Evolutionary conservation across 257 asterid species (phyloP), one percentile per base, ranked within the genome.

Genomic region (Linaria vulgaris): DNA sequence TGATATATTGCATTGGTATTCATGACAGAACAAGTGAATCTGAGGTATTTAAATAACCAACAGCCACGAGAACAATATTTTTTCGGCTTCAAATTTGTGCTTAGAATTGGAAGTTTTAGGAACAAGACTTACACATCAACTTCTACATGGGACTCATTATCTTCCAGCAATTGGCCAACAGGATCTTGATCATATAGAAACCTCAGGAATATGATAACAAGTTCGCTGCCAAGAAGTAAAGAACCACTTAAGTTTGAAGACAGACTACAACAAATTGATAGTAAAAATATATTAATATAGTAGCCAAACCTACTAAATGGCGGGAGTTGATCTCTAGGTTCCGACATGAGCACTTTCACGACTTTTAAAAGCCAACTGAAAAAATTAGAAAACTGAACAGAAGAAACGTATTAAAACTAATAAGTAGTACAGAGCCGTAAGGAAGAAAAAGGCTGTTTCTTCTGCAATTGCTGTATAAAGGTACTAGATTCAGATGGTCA

Each of bases 291-390:
- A 70, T 65, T 69, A 51, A 16, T 64, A 63, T 63, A 59, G 51
- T 68, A 67, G 69, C 65, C 90, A 66, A 74, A 92, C 99, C 99
- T 89, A 75, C 85, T 94, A 77, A 94, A 87, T 57, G 96, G 97
- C 71, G 70, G 78, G 77, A 85, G 90, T 73, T 87, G 94, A 73
- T 94, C 96, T 59, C 91, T 84, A 70, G 96, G 94, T 77, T 94
- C 99, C 30, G 99, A 88, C 96, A 87, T 87, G 63, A 94, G 83
- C 53, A 84, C 84, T 88, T 86, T 90, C 75, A 84, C 92, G 46
- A 84, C 85, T 78, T 87, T 94, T 65, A 83, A 88, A 79, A 94
- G 96, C 99, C 99, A 94, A 79, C 82, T 85, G 94, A 94, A 90
- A 80, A 94, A 94, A 77, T 89, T 94, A 69, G 99, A 87, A 72